Conservation (phyloP, 495 filamentous ascomycete species). For the Penicillium cosmopolitanum region DNA sequence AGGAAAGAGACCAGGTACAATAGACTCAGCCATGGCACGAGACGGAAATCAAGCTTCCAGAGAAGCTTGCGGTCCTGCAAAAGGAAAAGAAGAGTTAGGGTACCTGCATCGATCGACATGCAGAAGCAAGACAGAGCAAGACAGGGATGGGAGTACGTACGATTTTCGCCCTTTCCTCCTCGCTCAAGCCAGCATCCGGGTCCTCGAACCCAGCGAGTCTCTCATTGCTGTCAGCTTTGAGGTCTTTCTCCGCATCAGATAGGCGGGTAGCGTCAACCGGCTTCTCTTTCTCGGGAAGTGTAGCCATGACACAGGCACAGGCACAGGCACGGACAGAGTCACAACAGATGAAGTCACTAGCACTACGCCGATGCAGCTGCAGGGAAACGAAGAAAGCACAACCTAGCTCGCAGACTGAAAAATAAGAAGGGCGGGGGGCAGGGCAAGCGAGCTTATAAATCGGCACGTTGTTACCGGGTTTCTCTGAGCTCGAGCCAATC, state of each 20-base stretch:
- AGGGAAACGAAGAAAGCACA: background rate
- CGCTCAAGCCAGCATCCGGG: slow-evolving; percentile 69
- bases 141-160: slow-evolving; percentile 41
- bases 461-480: background rate
- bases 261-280: slow-evolving; percentile 12
- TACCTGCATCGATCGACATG: background rate
- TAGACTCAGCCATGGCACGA: slow-evolving; percentile 83
- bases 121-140: background rate
- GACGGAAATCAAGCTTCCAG: slow-evolving; percentile 68
- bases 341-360: background rate
- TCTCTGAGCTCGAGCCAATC: slow-evolving; percentile 1
- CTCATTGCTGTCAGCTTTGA: slow-evolving; percentile 5
- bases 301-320: slow-evolving; percentile 18
- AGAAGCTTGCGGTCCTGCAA: slow-evolving; percentile 67
- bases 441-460: slow-evolving; percentile 22
- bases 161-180: slow-evolving; percentile 66
- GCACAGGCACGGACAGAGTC: background rate
- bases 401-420: background rate
- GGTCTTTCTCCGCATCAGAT: slow-evolving; percentile 30
- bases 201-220: slow-evolving; percentile 48
- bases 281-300: slow-evolving; percentile 16
- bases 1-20: slow-evolving; percentile 87
- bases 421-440: slow-evolving; percentile 10
- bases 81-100: background rate
- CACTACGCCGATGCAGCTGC: background rate